Evolutionary conservation across 306 rosid genomes (phyloP).

Genomic region (Glycine tomentella): DNA sequence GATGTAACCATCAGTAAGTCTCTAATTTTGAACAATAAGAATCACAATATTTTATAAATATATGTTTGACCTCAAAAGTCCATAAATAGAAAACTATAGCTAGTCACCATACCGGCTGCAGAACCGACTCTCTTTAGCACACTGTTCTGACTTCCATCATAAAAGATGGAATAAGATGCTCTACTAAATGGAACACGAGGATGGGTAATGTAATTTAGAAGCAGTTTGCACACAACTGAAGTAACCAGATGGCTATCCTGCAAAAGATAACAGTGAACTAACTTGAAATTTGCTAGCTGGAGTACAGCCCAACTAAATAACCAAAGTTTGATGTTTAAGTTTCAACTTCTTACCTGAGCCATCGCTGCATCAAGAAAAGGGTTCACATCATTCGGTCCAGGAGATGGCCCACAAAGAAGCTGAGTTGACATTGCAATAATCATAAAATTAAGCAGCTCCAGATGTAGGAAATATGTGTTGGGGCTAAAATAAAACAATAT

Average conservation of each 20-base stretch:
- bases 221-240: conserved; percentile 65
- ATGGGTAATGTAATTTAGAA: conserved; percentile 60
- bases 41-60: background rate
- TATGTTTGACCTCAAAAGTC: background rate
- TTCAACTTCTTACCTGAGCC: conserved; percentile 65
- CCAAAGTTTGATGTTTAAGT: conserved; percentile 13
- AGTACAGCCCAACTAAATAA: conserved; percentile 15
- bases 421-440: conserved; percentile 84
- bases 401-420: conserved; percentile 79
- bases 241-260: conserved; percentile 70
- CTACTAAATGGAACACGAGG: conserved; percentile 54
- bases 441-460: conserved; percentile 82
- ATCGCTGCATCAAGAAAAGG: conserved; percentile 81
- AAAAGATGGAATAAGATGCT: conserved; percentile 64
- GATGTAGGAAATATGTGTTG: conserved; percentile 63
- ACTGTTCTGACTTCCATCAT: conserved; percentile 68
- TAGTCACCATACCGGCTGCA: conserved; percentile 67
- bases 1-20: conserved; percentile 29
- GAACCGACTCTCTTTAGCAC: conserved; percentile 80
- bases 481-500: conserved; percentile 51
- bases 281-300: conserved; percentile 15
- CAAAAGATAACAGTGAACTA: conserved; percentile 42
- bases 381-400: conserved; percentile 68
- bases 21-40: conserved; percentile 21
- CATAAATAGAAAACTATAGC: background rate